Conservation (phyloP, 139 green algal genomes). For the Eudorina sp. region DNA sequence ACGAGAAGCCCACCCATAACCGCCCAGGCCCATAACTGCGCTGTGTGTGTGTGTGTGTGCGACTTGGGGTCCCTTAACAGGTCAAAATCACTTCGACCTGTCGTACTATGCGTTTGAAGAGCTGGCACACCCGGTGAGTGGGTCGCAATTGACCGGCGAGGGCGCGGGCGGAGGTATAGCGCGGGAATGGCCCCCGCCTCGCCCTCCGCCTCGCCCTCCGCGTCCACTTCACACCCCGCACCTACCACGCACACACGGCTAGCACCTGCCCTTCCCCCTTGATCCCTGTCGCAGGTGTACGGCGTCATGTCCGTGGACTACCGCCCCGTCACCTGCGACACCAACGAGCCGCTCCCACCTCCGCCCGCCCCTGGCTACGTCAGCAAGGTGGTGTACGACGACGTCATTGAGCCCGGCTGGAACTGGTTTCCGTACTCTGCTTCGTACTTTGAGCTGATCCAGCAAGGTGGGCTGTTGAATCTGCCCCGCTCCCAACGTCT, state of each 20-base stretch:
- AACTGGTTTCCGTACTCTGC: slow-evolving; percentile 42
- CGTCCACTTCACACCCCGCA: too few species aligned
- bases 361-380: slow-evolving; percentile 48
- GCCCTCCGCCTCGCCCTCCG: too few species aligned
- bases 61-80: too few species aligned
- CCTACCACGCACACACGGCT: too few species aligned
- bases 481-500: too few species aligned
- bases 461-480: slow-evolving; percentile 6
- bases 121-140: slow-evolving; percentile 67
- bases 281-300: slow-evolving; percentile 23
- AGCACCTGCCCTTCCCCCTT: too few species aligned
- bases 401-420: slow-evolving; percentile 56
- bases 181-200: too few species aligned
- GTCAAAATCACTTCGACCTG: slow-evolving; percentile 75
- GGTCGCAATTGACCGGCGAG: too few species aligned
- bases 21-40: too few species aligned
- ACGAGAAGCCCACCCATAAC: too few species aligned
- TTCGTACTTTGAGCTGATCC: background rate
- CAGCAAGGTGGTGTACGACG: slow-evolving; percentile 42
- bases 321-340: slow-evolving; percentile 55
- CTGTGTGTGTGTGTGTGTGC: too few species aligned
- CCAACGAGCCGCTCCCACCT: background rate
- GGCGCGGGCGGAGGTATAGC: too few species aligned
- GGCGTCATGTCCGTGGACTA: slow-evolving; percentile 50
- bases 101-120: slow-evolving; percentile 74